Evolutionary conservation across 1,284 basidiomycete genomes (phyloP).

Genomic region (Pholiota adiposa): DNA sequence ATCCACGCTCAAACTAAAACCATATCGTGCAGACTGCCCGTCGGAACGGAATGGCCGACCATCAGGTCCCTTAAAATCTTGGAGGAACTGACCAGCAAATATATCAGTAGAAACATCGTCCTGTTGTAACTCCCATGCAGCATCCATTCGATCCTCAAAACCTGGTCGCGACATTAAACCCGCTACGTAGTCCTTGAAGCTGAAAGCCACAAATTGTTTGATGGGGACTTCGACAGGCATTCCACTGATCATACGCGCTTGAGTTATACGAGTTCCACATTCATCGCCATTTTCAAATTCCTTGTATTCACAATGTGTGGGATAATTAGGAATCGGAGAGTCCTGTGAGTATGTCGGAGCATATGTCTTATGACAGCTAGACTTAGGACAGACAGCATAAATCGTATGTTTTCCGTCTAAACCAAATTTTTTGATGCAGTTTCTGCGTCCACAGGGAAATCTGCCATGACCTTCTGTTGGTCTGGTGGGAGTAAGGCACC

Average conservation of each 20-base stretch:
- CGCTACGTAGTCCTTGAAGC: slow-evolving; percentile 18
- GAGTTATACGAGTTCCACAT: slow-evolving; percentile 12
- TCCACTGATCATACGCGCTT: neutral
- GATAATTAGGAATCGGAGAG: slow-evolving; percentile 20
- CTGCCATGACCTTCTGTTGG: slow-evolving; percentile 10
- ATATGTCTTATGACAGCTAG: slow-evolving; percentile 23
- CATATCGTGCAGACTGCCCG: slow-evolving; percentile 6
- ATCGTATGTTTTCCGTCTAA: slow-evolving; percentile 20
- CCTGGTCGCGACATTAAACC: slow-evolving; percentile 10
- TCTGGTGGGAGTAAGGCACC: neutral
- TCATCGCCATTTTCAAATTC: slow-evolving; percentile 1
- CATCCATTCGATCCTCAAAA: slow-evolving; percentile 15
- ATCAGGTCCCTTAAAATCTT: slow-evolving; percentile 15
- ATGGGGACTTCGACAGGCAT: slow-evolving; percentile 8
- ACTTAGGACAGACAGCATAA: slow-evolving; percentile 26
- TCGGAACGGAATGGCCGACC: slow-evolving; percentile 6
- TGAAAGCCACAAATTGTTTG: slow-evolving; percentile 11
- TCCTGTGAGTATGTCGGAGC: slow-evolving; percentile 11
- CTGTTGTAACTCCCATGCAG: neutral
- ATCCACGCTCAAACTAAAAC: slow-evolving; percentile 24
- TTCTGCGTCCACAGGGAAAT: slow-evolving; percentile 17
- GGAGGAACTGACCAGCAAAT: slow-evolving; percentile 11
- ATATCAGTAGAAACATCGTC: slow-evolving; percentile 8
- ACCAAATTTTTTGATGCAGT: too few species aligned
- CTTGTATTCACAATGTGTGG: slow-evolving; percentile 6